Percentiles rank a stretch among this genome's conserved stretches.
Conservation (phyloP, 805 yeast species). For the Maudiozyma serrabonitensis region DNA sequence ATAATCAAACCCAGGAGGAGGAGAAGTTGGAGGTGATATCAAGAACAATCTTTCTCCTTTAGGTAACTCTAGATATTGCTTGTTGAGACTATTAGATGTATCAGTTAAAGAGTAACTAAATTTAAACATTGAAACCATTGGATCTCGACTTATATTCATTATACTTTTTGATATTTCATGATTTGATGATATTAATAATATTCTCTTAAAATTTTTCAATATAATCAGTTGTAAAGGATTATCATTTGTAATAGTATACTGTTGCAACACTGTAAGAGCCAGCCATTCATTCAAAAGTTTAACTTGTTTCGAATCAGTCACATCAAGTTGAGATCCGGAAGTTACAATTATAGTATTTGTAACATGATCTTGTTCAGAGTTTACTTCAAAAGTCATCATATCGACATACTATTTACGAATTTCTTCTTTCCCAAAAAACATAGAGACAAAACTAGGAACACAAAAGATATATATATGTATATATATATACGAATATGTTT, state of each 20-base stretch:
- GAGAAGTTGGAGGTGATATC: slow-evolving; percentile 36
- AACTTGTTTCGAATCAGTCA: slow-evolving; percentile 5
- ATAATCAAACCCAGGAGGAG: slow-evolving; percentile 34
- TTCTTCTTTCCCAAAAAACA: not conserved
- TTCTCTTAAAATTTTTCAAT: slow-evolving; percentile 16
- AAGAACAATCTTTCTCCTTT: slow-evolving; percentile 28
- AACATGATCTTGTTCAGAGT: not conserved
- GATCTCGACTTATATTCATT: not conserved
- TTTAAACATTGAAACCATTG: not conserved
- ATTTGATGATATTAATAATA: slow-evolving; percentile 16
- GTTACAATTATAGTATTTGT: slow-evolving; percentile 24
- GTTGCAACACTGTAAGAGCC: slow-evolving; percentile 8
- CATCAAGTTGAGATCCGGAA: not conserved
- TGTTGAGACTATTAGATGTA: slow-evolving; percentile 2
- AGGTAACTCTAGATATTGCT: slow-evolving; percentile 28
- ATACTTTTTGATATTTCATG: slow-evolving; percentile 6
- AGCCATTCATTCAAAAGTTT: slow-evolving; percentile 15
- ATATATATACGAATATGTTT: too few species aligned
- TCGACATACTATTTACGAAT: not conserved
- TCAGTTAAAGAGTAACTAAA: slow-evolving; percentile 14
- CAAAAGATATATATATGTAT: not conserved
- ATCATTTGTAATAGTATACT: slow-evolving; percentile 7
- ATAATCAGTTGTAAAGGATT: slow-evolving; percentile 20
- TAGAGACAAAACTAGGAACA: not conserved
- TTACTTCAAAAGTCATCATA: not conserved